Conservation (phyloP, 2,329 filamentous ascomycete species). For the Tricladium varicosporioides region DNA sequence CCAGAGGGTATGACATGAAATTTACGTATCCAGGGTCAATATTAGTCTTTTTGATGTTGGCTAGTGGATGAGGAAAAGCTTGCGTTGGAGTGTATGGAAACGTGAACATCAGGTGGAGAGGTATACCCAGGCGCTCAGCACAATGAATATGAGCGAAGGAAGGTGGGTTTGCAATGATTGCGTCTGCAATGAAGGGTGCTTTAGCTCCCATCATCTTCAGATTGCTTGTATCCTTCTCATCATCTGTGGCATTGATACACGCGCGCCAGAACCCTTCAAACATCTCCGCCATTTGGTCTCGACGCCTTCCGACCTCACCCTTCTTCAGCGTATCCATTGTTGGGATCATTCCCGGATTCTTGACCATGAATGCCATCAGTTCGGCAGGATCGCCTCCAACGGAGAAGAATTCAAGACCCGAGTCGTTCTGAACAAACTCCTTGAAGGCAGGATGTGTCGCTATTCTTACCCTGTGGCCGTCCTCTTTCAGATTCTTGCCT, state of each 20-base stretch:
- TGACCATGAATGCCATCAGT: slow-evolving; percentile 83
- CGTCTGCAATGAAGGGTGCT: slow-evolving; percentile 65
- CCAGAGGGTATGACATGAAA: slow-evolving; percentile 76
- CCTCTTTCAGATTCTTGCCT: slow-evolving; percentile 68
- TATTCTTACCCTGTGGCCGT: slow-evolving; percentile 73
- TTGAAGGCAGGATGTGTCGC: slow-evolving; percentile 78
- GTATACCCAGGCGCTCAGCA: slow-evolving; percentile 74
- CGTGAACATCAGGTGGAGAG: slow-evolving; percentile 85
- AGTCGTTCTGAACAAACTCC: slow-evolving; percentile 71
- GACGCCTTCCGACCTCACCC: slow-evolving; percentile 67
- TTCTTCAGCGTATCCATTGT: slow-evolving; percentile 69
- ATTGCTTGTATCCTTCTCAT: slow-evolving; percentile 60
- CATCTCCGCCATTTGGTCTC: slow-evolving; percentile 75
- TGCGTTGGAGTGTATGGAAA: slow-evolving; percentile 76
- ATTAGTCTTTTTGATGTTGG: slow-evolving; percentile 71
- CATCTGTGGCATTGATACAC: slow-evolving; percentile 71
- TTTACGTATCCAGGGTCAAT: slow-evolving; percentile 73
- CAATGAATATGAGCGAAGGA: slow-evolving; percentile 78
- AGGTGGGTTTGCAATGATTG: slow-evolving; percentile 83
- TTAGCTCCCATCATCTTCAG: slow-evolving; percentile 63
- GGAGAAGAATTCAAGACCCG: slow-evolving; percentile 75
- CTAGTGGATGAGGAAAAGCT: slow-evolving; percentile 69
- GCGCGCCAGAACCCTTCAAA: slow-evolving; percentile 80
- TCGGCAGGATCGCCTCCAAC: slow-evolving; percentile 77
- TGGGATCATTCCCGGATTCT: slow-evolving; percentile 76